Conservation (phyloP, 768 basidiomycete species). For the Lactifluus volemus region DNA sequence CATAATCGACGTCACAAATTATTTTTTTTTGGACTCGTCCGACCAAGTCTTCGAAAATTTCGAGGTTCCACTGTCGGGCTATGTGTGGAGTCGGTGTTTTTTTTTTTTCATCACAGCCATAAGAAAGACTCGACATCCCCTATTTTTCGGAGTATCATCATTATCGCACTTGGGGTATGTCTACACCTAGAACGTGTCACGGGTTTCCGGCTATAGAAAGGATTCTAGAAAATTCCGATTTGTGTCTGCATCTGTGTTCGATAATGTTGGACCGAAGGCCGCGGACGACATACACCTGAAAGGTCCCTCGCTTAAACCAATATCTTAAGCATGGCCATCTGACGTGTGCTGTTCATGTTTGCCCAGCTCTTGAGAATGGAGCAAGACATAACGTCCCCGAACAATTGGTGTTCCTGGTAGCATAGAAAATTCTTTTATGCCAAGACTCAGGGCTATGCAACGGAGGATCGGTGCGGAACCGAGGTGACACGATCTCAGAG, state of each 20-base stretch:
- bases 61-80: too few relatives aligned
- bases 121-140: too few relatives aligned
- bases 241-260: not conserved
- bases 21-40: too few relatives aligned
- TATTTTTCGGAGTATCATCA: not conserved
- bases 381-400: not conserved
- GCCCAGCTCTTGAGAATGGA: not conserved
- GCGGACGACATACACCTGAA: not conserved
- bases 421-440: not conserved
- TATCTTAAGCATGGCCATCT: not conserved
- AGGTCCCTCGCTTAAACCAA: too few relatives aligned
- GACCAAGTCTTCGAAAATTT: too few relatives aligned
- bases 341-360: not conserved
- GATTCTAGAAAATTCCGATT: not conserved
- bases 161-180: not conserved
- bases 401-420: not conserved
- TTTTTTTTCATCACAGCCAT: not conserved
- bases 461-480: not conserved
- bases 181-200: not conserved
- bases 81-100: not conserved
- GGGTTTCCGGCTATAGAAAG: not conserved
- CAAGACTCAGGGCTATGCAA: not conserved
- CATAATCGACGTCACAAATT: too few relatives aligned
- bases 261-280: not conserved
- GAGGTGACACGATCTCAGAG: not conserved